phyloP scores from a whole-genome alignment of 1,139 yeast species.

The Debaryomyces coudertii region DNA sequence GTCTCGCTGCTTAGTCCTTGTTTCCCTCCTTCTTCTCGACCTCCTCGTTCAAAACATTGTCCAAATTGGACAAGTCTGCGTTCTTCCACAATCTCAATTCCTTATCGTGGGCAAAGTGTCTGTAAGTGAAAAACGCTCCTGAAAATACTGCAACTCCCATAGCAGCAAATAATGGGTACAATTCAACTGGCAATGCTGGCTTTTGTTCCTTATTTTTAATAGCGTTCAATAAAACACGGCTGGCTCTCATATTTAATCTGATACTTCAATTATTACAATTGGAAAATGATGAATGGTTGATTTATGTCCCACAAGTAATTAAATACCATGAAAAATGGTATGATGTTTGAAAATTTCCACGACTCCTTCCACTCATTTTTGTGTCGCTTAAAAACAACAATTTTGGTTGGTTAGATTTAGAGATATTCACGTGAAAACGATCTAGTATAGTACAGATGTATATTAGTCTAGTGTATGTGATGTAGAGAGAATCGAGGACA shows the following conservation, averaged over 20 bases:
- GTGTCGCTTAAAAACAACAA: conserved; percentile 9
- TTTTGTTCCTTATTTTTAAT: conserved; percentile 32
- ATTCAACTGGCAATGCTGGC: conserved; percentile 65
- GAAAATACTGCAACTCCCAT: conserved; percentile 68
- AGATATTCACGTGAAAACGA: conserved; percentile 16
- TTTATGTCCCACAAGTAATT: conserved; percentile 2
- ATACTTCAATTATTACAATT: not conserved
- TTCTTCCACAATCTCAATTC: conserved; percentile 73
- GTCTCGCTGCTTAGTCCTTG: conserved; percentile 19
- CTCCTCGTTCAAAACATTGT: conserved; percentile 56
- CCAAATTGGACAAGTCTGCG: conserved; percentile 59
- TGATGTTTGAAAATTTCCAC: not conserved
- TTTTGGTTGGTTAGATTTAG: conserved; percentile 21
- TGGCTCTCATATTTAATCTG: conserved; percentile 51
- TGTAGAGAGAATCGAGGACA: no score
- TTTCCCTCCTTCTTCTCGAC: conserved; percentile 36
- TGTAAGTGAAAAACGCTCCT: conserved; percentile 69
- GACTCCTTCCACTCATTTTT: not conserved
- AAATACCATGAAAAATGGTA: not conserved
- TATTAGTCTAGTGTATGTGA: conserved; percentile 5
- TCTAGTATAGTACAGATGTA: not conserved
- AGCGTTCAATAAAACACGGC: conserved; percentile 56
- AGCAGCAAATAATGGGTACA: conserved; percentile 70
- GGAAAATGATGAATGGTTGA: not conserved
- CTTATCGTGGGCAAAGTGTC: conserved; percentile 68